Percentiles rank a stretch among this genome's conserved stretches.
These are phyloP conservation scores for Leccinum imitatum DNA, from an alignment of 768 basidiomycete genomes.

Conservation along the genomic window DNA sequence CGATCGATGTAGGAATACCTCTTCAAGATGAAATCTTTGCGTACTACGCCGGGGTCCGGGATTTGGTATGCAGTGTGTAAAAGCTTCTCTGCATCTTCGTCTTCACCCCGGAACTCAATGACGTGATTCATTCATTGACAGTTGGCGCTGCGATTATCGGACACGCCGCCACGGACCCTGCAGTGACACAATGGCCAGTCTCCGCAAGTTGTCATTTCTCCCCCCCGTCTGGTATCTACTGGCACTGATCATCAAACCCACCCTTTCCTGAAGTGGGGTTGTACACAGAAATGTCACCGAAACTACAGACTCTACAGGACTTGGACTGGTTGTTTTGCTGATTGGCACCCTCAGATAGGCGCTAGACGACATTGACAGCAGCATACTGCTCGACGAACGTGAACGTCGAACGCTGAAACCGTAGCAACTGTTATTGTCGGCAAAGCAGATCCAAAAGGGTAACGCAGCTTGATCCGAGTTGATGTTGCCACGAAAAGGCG, in stretches of 20 bases:
- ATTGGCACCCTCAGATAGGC: not conserved
- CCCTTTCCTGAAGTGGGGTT: not conserved
- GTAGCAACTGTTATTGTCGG: not conserved
- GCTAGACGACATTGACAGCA: not conserved
- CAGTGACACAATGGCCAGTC: not conserved
- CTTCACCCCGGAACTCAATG: not conserved
- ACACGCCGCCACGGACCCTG: not conserved
- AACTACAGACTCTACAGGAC: not conserved
- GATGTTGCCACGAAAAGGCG: not conserved
- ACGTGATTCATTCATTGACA: not conserved
- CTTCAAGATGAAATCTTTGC: not conserved
- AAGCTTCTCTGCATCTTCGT: not conserved
- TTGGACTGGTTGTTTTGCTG: not conserved
- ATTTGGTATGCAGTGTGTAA: not conserved
- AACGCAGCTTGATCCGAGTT: not conserved
- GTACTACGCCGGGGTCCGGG: not conserved
- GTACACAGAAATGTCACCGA: not conserved
- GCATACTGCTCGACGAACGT: not conserved
- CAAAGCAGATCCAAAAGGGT: not conserved
- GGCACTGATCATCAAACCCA: not conserved
- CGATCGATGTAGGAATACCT: not conserved
- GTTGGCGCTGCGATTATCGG: not conserved
- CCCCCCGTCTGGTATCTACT: not conserved
- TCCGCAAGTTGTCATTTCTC: not conserved
- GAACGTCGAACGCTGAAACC: not conserved